phyloP scores from a whole-genome alignment of 2,329 filamentous ascomycete genomes.

The Pseudogymnoascus sp. region DNA sequence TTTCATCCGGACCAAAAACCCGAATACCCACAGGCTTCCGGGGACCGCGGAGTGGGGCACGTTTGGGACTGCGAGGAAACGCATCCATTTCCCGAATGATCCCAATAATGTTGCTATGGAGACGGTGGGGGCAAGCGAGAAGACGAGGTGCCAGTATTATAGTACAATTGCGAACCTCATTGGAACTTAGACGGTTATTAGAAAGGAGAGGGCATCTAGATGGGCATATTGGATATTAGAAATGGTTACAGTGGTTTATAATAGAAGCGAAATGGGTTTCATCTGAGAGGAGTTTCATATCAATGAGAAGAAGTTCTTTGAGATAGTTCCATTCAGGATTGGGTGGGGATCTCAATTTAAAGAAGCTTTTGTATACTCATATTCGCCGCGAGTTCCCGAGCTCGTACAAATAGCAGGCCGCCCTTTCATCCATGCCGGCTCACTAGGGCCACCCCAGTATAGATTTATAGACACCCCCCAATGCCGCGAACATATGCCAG shows the following conservation, averaged over 20 bases:
- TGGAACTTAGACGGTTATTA: not conserved
- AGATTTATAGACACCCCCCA: too few relatives aligned
- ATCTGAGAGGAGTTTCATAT: not conserved
- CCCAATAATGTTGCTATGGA: constrained; percentile 35
- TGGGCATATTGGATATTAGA: not conserved
- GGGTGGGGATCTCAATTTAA: not conserved
- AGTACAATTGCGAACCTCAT: constrained; percentile 34
- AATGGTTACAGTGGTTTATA: not conserved
- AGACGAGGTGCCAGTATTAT: constrained; percentile 41
- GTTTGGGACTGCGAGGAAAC: constrained; percentile 29
- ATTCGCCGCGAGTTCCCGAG: not conserved
- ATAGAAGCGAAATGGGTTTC: not conserved
- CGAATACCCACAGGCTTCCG: constrained; percentile 46
- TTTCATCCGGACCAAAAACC: constrained; percentile 60
- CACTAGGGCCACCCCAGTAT: too few relatives aligned
- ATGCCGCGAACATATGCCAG: too few relatives aligned
- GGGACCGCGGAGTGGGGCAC: constrained; percentile 45
- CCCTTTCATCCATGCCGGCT: too few relatives aligned
- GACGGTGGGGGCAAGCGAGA: constrained; percentile 33
- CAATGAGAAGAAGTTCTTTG: not conserved
- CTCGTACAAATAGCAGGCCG: too few relatives aligned
- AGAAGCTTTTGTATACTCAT: not conserved
- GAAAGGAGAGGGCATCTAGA: not conserved
- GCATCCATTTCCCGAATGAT: constrained; percentile 36
- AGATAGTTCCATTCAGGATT: not conserved